phyloP scores from a whole-genome alignment of 805 yeast species.

The Candida insectalens region DNA sequence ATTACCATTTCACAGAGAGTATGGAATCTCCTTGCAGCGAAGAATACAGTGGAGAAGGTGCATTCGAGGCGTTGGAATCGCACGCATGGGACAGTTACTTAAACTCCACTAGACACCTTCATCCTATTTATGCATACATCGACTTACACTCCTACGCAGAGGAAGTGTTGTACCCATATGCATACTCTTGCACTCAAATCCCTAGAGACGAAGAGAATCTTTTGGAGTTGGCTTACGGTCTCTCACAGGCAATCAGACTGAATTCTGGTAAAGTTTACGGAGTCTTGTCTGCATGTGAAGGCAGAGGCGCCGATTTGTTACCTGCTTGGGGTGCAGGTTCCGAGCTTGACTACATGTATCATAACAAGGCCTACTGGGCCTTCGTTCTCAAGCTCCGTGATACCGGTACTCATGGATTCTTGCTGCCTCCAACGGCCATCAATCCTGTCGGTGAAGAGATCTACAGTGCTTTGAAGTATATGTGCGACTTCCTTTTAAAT shows the following conservation, averaged over 20 bases:
- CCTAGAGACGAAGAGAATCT: conserved; percentile 80
- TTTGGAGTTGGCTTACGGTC: conserved; percentile 72
- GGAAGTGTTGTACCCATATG: conserved; percentile 75
- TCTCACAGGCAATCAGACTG: conserved; percentile 62
- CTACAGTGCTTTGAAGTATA: conserved; percentile 55
- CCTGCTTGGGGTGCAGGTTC: conserved; percentile 77
- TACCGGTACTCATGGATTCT: conserved; percentile 74
- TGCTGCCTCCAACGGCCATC: conserved; percentile 62
- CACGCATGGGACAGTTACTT: conserved; percentile 37
- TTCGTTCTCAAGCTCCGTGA: conserved; percentile 76
- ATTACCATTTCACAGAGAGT: conserved; percentile 58
- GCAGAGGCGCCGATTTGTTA: conserved; percentile 60
- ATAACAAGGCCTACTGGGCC: conserved; percentile 75
- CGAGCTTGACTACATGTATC: conserved; percentile 77
- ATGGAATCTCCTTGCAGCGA: conserved; percentile 71
- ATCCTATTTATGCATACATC: conserved; percentile 62
- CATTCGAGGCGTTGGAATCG: conserved; percentile 60
- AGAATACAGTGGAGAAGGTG: conserved; percentile 67
- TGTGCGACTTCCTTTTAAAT: conserved; percentile 43
- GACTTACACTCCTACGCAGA: conserved; percentile 84
- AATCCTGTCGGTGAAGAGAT: conserved; percentile 71
- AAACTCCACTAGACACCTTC: conserved; percentile 39
- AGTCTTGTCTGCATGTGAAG: conserved; percentile 72
- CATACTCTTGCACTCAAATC: conserved; percentile 59
- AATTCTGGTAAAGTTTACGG: conserved; percentile 55